A percentile compares a stretch with the other conserved stretches of the same genome.
Evolutionary conservation across 306 rosid species (phyloP).

Genomic region (Lathyrus oleraceus): DNA sequence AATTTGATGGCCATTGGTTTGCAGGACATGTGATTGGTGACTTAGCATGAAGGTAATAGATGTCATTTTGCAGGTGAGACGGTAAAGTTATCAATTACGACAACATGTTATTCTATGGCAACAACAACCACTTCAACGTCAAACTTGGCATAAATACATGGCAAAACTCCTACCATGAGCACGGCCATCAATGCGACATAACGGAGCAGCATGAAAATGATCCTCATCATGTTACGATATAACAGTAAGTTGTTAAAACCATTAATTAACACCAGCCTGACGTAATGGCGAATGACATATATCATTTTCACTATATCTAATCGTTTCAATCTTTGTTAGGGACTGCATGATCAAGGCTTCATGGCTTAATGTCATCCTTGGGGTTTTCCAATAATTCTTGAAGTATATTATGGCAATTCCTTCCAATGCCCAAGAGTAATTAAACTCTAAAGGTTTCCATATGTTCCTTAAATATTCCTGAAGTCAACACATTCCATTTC

Average conservation of each 20-base stretch:
- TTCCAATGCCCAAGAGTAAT: constrained; percentile 66
- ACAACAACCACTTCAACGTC: constrained; percentile 56
- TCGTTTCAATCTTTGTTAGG: constrained; percentile 69
- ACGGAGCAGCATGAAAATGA: constrained; percentile 85
- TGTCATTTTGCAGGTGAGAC: no score
- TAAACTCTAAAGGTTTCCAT: constrained; percentile 36
- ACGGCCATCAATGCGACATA: constrained; percentile 83
- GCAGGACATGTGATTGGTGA: no score
- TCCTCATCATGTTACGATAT: constrained; percentile 34
- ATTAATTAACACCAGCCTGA: constrained; percentile 6
- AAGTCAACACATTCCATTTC: constrained; percentile 43
- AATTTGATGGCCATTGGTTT: no score
- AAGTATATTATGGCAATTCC: constrained; percentile 71
- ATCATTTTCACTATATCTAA: constrained; percentile 82
- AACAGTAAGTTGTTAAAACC: constrained; percentile 11
- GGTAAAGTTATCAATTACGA: no score
- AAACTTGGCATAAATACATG: constrained; percentile 78
- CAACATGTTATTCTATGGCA: constrained; percentile 52
- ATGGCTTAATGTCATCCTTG: constrained; percentile 80
- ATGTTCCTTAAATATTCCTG: constrained; percentile 55
- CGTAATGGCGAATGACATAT: constrained; percentile 48
- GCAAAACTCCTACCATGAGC: constrained; percentile 80
- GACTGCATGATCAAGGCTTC: constrained; percentile 73
- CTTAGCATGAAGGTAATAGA: no score
- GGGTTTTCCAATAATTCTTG: constrained; percentile 91